phyloP scores from a whole-genome alignment of 2,329 filamentous ascomycete species.

The Botrytis squamosa region DNA sequence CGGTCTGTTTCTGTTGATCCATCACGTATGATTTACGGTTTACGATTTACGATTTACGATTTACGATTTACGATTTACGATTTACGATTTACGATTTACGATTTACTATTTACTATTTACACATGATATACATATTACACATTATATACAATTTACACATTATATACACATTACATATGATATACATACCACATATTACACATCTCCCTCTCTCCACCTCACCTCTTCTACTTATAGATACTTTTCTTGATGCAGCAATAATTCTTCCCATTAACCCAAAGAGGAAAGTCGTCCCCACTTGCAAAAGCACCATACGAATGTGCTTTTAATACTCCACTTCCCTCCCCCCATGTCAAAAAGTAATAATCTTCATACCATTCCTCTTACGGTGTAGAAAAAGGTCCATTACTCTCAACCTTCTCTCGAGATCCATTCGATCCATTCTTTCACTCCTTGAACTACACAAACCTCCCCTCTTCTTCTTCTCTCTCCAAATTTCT shows the following conservation, averaged over 20 bases:
- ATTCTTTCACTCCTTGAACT: slow-evolving; percentile 18
- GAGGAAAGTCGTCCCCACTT: slow-evolving; percentile 12
- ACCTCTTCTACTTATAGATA: background rate
- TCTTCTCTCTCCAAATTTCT: slow-evolving; percentile 6
- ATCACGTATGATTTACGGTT: background rate
- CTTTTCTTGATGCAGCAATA: background rate
- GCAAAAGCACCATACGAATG: background rate
- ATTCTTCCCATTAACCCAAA: background rate
- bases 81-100: background rate
- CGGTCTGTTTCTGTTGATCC: background rate
- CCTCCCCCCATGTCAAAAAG: slow-evolving; percentile 10
- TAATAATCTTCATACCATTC: background rate
- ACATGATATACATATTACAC: too few relatives aligned
- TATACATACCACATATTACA: too few relatives aligned
- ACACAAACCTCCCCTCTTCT: slow-evolving; percentile 14
- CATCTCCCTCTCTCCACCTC: background rate
- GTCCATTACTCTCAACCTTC: slow-evolving; percentile 12
- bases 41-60: too few relatives aligned
- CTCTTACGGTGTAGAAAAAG: background rate
- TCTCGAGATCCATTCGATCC: slow-evolving; percentile 16
- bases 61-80: too few relatives aligned
- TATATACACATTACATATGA: too few relatives aligned
- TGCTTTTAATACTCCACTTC: background rate
- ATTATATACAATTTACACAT: too few relatives aligned
- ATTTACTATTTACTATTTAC: too few relatives aligned